Evolutionary conservation across 106 monocot species (phyloP).

Genomic region (Agapanthus africanus): DNA sequence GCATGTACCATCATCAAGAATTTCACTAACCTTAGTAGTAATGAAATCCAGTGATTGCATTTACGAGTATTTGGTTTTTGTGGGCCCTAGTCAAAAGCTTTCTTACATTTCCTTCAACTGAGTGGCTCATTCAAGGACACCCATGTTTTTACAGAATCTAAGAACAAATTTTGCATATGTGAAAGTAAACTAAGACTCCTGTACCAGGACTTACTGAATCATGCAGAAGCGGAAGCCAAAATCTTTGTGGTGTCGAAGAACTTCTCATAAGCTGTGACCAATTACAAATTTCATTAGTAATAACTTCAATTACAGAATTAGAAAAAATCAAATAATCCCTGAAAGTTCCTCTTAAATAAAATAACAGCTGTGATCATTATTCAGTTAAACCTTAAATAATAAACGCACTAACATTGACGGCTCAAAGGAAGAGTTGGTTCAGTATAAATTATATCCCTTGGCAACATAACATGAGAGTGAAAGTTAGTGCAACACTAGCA

Average conservation of each 20-base stretch:
- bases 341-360: not conserved
- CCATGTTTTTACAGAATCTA: not conserved
- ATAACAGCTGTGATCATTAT: not conserved
- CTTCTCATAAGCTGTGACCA: slow-evolving; percentile 79
- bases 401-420: too few species aligned
- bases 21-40: not conserved
- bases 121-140: not conserved
- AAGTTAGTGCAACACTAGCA: not conserved
- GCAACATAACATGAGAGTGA: too few species aligned
- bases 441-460: too few species aligned
- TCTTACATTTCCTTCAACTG: not conserved
- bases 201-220: slow-evolving; percentile 59
- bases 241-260: slow-evolving; percentile 74
- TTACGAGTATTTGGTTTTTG: not conserved
- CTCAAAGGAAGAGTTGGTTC: too few species aligned
- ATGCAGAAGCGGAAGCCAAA: slow-evolving; percentile 87
- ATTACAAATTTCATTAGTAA: slow-evolving; percentile 1
- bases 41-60: not conserved
- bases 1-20: not conserved
- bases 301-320: not conserved
- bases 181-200: not conserved
- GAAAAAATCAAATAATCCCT: not conserved
- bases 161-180: not conserved
- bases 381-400: not conserved
- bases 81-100: too few species aligned